Evolutionary conservation across 768 basidiomycete species (phyloP).

Genomic region (Auriculariales sp.): DNA sequence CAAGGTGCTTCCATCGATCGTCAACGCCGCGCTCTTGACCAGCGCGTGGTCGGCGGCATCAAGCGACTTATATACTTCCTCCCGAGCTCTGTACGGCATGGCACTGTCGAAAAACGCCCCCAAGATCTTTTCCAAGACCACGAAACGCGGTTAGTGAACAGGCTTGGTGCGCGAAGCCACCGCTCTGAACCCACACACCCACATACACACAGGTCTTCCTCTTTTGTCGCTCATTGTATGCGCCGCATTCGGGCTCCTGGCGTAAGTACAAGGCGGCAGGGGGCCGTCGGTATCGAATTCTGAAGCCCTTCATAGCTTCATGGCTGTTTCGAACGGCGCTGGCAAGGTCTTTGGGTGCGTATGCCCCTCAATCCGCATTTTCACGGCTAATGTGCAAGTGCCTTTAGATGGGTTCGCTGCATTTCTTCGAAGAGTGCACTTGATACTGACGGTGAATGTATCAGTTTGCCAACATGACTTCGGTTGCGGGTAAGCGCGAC

Average conservation of each 20-base stretch:
- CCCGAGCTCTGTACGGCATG: conserved; percentile 77
- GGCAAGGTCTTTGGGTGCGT: conserved; percentile 57
- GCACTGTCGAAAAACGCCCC: conserved; percentile 73
- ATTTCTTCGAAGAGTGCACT: no score
- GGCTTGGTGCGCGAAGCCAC: no score
- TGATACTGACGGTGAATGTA: background rate
- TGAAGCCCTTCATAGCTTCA: conserved; percentile 49
- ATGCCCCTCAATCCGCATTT: background rate
- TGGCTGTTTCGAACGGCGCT: conserved; percentile 54
- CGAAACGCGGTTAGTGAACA: conserved; percentile 26
- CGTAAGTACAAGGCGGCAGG: conserved; percentile 12
- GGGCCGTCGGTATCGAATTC: background rate
- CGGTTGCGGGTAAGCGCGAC: conserved; percentile 19
- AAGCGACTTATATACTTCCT: conserved; percentile 80
- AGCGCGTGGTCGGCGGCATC: conserved; percentile 90
- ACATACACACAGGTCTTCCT: conserved; percentile 44
- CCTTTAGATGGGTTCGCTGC: background rate
- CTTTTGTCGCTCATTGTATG: conserved; percentile 56
- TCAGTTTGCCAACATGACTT: conserved; percentile 56
- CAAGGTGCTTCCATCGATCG: conserved; percentile 39
- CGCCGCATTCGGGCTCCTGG: conserved; percentile 39
- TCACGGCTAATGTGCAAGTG: background rate
- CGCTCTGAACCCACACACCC: background rate
- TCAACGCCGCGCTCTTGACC: conserved; percentile 71
- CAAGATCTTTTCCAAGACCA: conserved; percentile 54